phyloP scores from a whole-genome alignment of 2,329 filamentous ascomycete species.

The Xylaria sp. region DNA sequence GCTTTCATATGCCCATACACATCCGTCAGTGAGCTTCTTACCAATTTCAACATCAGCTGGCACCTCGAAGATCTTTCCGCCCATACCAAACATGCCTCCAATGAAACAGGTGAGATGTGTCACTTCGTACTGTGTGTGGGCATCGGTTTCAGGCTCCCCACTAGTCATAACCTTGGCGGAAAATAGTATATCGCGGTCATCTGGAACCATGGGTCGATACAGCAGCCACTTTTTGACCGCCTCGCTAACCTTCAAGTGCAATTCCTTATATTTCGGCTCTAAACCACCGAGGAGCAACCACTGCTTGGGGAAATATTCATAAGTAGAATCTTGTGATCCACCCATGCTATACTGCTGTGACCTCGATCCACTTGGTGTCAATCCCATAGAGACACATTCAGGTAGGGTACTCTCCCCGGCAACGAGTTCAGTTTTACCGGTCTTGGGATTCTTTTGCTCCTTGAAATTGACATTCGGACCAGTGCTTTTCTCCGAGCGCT shows the following conservation, averaged over 20 bases:
- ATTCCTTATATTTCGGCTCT: slow-evolving; percentile 74
- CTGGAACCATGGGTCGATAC: slow-evolving; percentile 79
- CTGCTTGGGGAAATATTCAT: slow-evolving; percentile 78
- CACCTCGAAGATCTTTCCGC: slow-evolving; percentile 69
- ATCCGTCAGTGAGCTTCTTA: slow-evolving; percentile 73
- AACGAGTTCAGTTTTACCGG: slow-evolving; percentile 20
- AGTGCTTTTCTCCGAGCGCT: slow-evolving; percentile 27
- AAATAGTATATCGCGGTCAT: slow-evolving; percentile 76
- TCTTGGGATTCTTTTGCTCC: slow-evolving; percentile 27
- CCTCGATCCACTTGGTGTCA: slow-evolving; percentile 60
- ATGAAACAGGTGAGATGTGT: slow-evolving; percentile 75
- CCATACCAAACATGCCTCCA: slow-evolving; percentile 76
- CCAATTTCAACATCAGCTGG: slow-evolving; percentile 71
- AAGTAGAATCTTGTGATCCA: slow-evolving; percentile 75
- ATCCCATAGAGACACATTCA: slow-evolving; percentile 69
- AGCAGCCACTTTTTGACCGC: slow-evolving; percentile 79
- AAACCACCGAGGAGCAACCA: slow-evolving; percentile 81
- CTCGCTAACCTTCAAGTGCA: slow-evolving; percentile 76
- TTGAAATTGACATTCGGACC: slow-evolving; percentile 22
- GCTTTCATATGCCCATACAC: slow-evolving; percentile 74
- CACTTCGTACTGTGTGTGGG: slow-evolving; percentile 67
- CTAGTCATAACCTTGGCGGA: slow-evolving; percentile 69
- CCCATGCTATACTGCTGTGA: slow-evolving; percentile 68
- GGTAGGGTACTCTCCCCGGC: slow-evolving; percentile 29
- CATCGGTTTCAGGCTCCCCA: slow-evolving; percentile 55